Percentiles rank a stretch among this genome's conserved stretches.
These are phyloP conservation scores for Tetraselmis striata DNA, from an alignment of 139 green algal genomes.

Conservation along the genomic window DNA sequence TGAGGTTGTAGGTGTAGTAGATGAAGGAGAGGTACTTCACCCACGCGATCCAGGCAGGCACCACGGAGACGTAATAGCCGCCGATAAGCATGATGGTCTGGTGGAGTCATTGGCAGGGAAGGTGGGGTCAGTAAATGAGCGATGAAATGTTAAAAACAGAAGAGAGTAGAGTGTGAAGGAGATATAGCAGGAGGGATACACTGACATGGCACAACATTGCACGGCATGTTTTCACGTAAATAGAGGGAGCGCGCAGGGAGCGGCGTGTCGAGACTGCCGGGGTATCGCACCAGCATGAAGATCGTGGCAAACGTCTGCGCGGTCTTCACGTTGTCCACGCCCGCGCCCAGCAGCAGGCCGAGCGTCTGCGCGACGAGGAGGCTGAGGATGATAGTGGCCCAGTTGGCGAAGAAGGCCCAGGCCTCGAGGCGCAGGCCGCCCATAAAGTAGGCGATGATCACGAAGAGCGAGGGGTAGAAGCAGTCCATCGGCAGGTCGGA, in stretches of 20 bases:
- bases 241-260: too few species aligned
- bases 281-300: background rate
- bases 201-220: too few species aligned
- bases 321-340: background rate
- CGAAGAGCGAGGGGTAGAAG: slow-evolving; percentile 46
- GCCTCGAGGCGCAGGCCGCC: background rate
- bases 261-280: background rate
- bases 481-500: slow-evolving; percentile 73
- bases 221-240: too few species aligned
- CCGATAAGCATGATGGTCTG: slow-evolving; percentile 26
- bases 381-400: background rate
- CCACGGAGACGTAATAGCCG: slow-evolving; percentile 38
- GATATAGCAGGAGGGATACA: too few species aligned
- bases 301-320: background rate
- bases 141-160: background rate
- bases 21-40: slow-evolving; percentile 52
- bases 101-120: too few species aligned
- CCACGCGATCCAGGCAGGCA: slow-evolving; percentile 50
- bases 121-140: slow-evolving; percentile 18
- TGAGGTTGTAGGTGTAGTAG: slow-evolving; percentile 36
- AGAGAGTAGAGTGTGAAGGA: background rate
- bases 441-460: slow-evolving; percentile 30
- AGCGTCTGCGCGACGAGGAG: slow-evolving; percentile 12
- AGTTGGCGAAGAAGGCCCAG: background rate
- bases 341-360: slow-evolving; percentile 8